phyloP scores from a whole-genome alignment of 1,284 basidiomycete genomes.

The Hymenochaete sp. region DNA sequence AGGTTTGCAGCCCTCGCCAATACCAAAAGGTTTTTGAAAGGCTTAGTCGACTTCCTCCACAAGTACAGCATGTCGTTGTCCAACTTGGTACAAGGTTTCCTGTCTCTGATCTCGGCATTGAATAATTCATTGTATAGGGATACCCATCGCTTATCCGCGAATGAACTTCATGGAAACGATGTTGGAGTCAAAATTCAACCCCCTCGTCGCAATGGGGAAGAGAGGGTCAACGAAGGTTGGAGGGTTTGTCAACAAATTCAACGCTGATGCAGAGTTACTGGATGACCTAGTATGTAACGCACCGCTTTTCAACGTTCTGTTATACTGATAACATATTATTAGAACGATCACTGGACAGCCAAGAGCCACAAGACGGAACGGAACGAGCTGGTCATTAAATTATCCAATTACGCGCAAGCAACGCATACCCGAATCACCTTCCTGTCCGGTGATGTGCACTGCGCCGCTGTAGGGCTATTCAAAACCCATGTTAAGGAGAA shows the following conservation, averaged over 20 bases:
- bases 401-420: conserved; percentile 60
- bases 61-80: conserved; percentile 75
- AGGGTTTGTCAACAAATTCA: conserved; percentile 87
- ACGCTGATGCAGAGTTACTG: conserved; percentile 81
- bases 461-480: conserved; percentile 72
- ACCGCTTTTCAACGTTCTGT: background rate
- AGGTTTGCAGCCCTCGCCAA: conserved; percentile 65
- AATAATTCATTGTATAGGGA: conserved; percentile 32
- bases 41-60: conserved; percentile 45
- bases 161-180: conserved; percentile 82
- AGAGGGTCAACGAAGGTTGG: conserved; percentile 56
- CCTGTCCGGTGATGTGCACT: conserved; percentile 89
- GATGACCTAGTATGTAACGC: conserved; percentile 68
- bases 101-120: conserved; percentile 1
- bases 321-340: background rate
- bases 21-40: conserved; percentile 70
- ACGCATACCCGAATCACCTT: conserved; percentile 69
- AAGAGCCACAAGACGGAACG: conserved; percentile 82
- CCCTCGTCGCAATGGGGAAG: conserved; percentile 64
- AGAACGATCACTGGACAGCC: conserved; percentile 90
- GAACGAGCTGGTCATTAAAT: conserved; percentile 78
- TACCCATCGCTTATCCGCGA: conserved; percentile 83
- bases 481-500: conserved; percentile 55
- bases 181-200: conserved; percentile 78
- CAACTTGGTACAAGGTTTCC: conserved; percentile 49